Base-by-base conservation (phyloP, 2,329 filamentous ascomycete species). In the Hymenoscyphus fraxineus region DNA sequence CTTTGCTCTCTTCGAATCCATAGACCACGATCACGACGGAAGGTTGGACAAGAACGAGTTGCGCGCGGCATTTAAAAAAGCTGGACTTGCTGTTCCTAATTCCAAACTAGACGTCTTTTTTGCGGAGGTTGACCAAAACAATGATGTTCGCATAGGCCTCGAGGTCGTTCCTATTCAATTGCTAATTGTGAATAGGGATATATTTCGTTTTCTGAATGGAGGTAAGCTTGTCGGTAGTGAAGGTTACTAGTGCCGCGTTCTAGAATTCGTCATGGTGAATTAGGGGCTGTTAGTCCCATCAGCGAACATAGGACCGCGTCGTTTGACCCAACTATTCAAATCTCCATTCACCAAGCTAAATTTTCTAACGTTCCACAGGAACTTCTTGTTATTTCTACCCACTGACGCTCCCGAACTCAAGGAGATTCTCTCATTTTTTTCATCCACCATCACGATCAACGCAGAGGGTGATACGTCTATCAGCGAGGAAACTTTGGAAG, bases 141-240 rank as follows among this genome's bases (percentile, higher is more conserved):
- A 89, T 71, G 93, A 99, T 76, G 73, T 74, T 58, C 16, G 70
- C 68, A 22, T 19, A 16, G n/a, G 54, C 40, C 13, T 51, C 27
- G 13, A 9, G 39, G 6, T 35, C 58, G 16, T 41, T 27, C n/a
- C 4, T 15, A 47, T 31, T 4, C 22, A 32, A 59, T 67, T 13
- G 41, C 51, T 63, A 31, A 51, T 57, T 54, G 3, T 32, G 3
- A 61, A 41, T 87, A 81, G 72, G 75, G 74, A 2, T 81, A 82
- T 68, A 96, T 98, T 71, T 93, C 84, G 67, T 98, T 96, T 78
- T 88, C 92, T 70, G 95, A 99, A 83, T 98, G 95, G 95, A 89
- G 94, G 94, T 97, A 87, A 78, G 89, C 51, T 51, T 51, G 44
- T 51, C 44, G 44, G 6, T 22, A 51, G n/a, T 35, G 35, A 35